phyloP scores from a whole-genome alignment of 1,139 yeast genomes.

The Yamadazyma taylorii region DNA sequence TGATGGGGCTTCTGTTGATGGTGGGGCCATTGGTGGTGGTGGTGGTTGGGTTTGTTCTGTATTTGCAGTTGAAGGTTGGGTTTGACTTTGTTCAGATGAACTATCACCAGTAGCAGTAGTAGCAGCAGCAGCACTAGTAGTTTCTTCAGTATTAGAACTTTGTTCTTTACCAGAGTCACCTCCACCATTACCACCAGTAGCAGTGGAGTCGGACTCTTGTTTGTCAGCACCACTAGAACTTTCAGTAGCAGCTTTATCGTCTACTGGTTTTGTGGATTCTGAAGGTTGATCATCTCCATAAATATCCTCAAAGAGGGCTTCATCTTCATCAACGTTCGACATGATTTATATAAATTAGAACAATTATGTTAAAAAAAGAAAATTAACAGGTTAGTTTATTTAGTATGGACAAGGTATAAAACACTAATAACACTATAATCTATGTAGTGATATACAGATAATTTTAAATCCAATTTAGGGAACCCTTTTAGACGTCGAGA shows the following conservation, averaged over 20 bases:
- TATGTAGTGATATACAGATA: slow-evolving; percentile 7
- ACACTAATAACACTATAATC: slow-evolving; percentile 10
- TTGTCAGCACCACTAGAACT: too few species aligned
- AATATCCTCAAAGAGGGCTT: slow-evolving; percentile 78
- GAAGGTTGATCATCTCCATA: slow-evolving; percentile 38
- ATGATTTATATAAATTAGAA: slow-evolving; percentile 22
- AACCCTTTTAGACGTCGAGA: too few species aligned
- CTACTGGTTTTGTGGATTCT: slow-evolving; percentile 11
- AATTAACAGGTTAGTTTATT: slow-evolving; percentile 1
- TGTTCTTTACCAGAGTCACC: slow-evolving; percentile 2
- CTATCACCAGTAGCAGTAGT: slow-evolving; percentile 8
- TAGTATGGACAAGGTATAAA: slow-evolving; percentile 8
- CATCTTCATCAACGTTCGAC: slow-evolving; percentile 80
- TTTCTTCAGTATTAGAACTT: slow-evolving; percentile 7
- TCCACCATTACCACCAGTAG: slow-evolving; percentile 3
- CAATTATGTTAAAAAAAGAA: background rate
- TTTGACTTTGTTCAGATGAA: slow-evolving; percentile 6
- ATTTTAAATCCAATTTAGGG: too few species aligned
- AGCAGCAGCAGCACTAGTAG: slow-evolving; percentile 6
- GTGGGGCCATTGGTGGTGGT: slow-evolving; percentile 5
- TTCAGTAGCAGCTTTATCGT: slow-evolving; percentile 8
- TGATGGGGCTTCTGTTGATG: slow-evolving; percentile 8
- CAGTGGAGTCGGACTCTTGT: background rate
- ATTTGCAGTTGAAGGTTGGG: slow-evolving; percentile 4
- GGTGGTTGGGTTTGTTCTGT: slow-evolving; percentile 7